These are phyloP conservation scores for Cymbopogon flexuosus DNA, from an alignment of 202 grass and related monocot genomes.

Conservation along the genomic window DNA sequence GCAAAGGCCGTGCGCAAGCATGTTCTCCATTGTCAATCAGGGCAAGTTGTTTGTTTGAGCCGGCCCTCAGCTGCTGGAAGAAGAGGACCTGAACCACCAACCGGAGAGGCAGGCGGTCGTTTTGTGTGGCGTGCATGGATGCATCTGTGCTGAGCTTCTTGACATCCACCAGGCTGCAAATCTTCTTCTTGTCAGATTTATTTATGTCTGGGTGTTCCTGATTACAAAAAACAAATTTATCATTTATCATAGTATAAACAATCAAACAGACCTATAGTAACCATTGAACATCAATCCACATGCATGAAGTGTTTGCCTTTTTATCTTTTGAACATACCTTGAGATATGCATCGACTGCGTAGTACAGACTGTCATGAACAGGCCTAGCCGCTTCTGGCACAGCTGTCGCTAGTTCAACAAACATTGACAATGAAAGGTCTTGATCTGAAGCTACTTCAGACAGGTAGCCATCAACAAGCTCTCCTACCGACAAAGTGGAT, in stretches of 20 bases:
- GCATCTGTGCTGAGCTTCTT: constrained; percentile 82
- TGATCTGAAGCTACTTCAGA: constrained; percentile 80
- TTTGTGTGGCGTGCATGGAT: constrained; percentile 78
- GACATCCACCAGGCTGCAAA: constrained; percentile 75
- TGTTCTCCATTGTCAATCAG: constrained; percentile 13
- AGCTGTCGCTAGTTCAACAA: constrained; percentile 61
- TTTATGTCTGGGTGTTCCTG: constrained; percentile 71
- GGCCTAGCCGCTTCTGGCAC: constrained; percentile 70
- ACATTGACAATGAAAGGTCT: constrained; percentile 62
- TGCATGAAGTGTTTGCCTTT: not conserved
- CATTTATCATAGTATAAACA: constrained; percentile 12
- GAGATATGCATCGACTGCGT: constrained; percentile 85
- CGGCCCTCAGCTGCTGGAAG: constrained; percentile 77
- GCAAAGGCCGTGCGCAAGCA: constrained; percentile 20
- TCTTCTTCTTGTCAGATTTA: constrained; percentile 78
- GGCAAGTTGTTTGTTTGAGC: constrained; percentile 18
- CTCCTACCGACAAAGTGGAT: constrained; percentile 66
- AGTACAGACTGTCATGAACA: constrained; percentile 75
- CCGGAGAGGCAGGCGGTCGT: constrained; percentile 79
- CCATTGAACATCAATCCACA: constrained; percentile 21
- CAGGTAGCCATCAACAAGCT: constrained; percentile 74
- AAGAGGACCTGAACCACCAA: constrained; percentile 92
- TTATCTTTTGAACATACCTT: constrained; percentile 53
- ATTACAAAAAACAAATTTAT: constrained; percentile 22
- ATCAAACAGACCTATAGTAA: not conserved